Conservation (phyloP, 805 yeast species). For the Lipomyces mesembrius region DNA sequence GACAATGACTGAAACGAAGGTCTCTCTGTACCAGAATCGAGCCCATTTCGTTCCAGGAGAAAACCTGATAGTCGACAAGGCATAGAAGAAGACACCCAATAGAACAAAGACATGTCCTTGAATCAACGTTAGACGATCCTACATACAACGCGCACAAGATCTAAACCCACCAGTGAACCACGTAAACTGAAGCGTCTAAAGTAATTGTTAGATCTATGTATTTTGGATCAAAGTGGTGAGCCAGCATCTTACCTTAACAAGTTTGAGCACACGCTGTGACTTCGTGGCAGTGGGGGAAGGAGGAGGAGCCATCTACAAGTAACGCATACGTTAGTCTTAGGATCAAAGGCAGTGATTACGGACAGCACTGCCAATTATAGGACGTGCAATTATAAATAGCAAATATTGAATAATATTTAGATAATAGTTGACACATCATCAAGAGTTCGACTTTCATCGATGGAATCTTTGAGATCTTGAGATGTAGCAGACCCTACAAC, state of each 20-base stretch:
- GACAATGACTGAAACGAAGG: conserved; percentile 66
- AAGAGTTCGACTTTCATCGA: background rate
- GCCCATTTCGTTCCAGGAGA: conserved; percentile 45
- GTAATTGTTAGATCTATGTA: background rate
- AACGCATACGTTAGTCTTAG: background rate
- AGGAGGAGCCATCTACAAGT: conserved; percentile 11
- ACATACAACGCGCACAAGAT: background rate
- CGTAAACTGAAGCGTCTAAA: conserved; percentile 59
- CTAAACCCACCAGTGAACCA: conserved; percentile 61
- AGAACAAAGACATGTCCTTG: conserved; percentile 59
- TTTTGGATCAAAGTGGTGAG: background rate
- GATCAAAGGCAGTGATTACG: background rate
- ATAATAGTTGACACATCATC: background rate
- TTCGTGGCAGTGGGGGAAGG: conserved; percentile 18
- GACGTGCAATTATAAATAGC: background rate
- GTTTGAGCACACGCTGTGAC: conserved; percentile 26
- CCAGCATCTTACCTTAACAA: conserved; percentile 26
- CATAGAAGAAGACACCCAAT: conserved; percentile 49
- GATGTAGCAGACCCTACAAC: background rate
- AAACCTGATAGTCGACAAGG: conserved; percentile 45
- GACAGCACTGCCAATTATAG: background rate
- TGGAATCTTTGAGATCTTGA: background rate
- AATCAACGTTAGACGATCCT: background rate
- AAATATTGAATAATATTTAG: background rate
- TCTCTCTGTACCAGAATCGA: conserved; percentile 58